Evolutionary conservation across 192 early-diverging fungal genomes (phyloP).

Genomic region (Podila clonocystis): DNA sequence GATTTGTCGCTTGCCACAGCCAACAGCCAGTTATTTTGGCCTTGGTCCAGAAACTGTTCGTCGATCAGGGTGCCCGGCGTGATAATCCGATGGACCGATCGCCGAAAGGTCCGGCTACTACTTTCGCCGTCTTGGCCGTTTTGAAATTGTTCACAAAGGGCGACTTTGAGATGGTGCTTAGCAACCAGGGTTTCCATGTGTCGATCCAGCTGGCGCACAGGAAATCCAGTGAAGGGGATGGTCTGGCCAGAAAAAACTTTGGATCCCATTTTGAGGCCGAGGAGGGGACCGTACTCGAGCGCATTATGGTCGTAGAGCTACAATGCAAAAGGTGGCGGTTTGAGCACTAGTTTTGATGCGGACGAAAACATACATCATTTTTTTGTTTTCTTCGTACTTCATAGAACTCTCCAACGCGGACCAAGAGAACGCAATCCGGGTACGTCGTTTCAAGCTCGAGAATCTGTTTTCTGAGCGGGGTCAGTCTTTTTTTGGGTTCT

Average conservation of each 20-base stretch:
- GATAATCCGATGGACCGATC: constrained; percentile 81
- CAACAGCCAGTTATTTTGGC: constrained; percentile 82
- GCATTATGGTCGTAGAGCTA: constrained; percentile 81
- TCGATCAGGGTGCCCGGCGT: constrained; percentile 91
- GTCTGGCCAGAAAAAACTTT: constrained; percentile 66
- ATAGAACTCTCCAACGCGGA: constrained; percentile 85
- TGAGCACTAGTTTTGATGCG: neutral
- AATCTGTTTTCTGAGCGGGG: constrained; percentile 36
- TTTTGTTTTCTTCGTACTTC: constrained; percentile 56
- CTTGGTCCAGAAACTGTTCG: constrained; percentile 70
- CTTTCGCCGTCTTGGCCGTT: constrained; percentile 42
- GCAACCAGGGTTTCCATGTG: constrained; percentile 75
- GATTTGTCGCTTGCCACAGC: constrained; percentile 57
- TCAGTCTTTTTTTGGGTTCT: constrained; percentile 1
- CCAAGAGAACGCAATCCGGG: constrained; percentile 73
- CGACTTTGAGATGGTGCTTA: constrained; percentile 66
- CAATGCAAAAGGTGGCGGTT: neutral
- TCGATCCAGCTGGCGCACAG: constrained; percentile 65
- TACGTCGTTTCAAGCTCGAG: constrained; percentile 59
- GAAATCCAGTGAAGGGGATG: constrained; percentile 79
- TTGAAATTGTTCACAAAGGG: constrained; percentile 75
- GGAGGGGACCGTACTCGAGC: constrained; percentile 65
- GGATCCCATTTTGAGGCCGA: constrained; percentile 76
- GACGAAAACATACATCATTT: no score
- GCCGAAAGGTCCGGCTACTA: constrained; percentile 59